A percentile compares a stretch with the other conserved stretches of the same genome.
These are phyloP conservation scores for Termitomyces sp. DNA, from an alignment of 768 basidiomycete genomes.

Conservation along the genomic window DNA sequence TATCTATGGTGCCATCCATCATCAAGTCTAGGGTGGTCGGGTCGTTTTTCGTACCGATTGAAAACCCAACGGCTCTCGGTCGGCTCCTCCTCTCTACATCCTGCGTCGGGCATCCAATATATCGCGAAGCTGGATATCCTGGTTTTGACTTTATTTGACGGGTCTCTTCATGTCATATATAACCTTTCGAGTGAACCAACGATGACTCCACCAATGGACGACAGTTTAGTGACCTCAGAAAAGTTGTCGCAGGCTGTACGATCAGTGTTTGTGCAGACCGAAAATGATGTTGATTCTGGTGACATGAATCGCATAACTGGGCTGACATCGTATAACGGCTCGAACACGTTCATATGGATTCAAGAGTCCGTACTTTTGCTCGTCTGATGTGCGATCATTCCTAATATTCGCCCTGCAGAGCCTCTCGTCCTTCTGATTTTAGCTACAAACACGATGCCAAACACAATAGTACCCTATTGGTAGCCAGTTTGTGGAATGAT, in stretches of 20 bases:
- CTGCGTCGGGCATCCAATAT: constrained; percentile 58
- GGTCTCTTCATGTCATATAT: constrained; percentile 61
- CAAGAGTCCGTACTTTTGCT: constrained; percentile 54
- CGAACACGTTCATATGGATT: constrained; percentile 56
- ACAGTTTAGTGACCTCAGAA: constrained; percentile 27
- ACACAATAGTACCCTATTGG: constrained; percentile 47
- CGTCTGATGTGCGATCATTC: neutral
- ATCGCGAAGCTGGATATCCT: constrained; percentile 43
- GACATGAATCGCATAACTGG: constrained; percentile 63
- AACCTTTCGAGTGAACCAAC: constrained; percentile 43
- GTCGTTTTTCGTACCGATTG: constrained; percentile 37
- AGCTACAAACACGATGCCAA: constrained; percentile 79
- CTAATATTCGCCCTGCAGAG: constrained; percentile 29
- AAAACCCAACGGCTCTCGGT: constrained; percentile 44
- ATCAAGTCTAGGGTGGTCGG: constrained; percentile 38
- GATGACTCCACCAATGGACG: constrained; percentile 23
- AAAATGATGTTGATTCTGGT: constrained; percentile 32
- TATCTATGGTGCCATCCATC: constrained; percentile 46
- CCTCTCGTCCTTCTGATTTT: constrained; percentile 62
- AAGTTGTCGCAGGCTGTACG: constrained; percentile 47
- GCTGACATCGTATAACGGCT: constrained; percentile 51
- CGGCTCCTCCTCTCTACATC: constrained; percentile 56
- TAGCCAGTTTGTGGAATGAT: constrained; percentile 52
- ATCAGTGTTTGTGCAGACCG: constrained; percentile 41
- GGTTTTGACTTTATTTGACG: constrained; percentile 60